Conservation (phyloP, 169 alveolate genomes). For the Babesia ovata region DNA sequence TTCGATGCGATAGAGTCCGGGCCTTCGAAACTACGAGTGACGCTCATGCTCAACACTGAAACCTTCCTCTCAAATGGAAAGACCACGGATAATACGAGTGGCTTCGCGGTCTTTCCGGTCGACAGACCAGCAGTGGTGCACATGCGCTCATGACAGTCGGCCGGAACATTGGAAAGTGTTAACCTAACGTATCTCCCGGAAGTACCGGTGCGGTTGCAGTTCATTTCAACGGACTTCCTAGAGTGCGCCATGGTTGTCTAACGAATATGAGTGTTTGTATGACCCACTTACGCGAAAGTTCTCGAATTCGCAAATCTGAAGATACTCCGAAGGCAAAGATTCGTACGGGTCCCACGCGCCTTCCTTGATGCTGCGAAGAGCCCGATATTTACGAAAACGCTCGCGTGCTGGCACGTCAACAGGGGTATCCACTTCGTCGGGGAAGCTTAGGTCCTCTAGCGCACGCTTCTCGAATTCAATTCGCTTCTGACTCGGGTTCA, state of each 20-base stretch:
- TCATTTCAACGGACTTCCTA: slow-evolving; percentile 10
- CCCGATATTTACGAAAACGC: slow-evolving; percentile 87
- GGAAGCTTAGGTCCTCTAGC: slow-evolving; percentile 74
- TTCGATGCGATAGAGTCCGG: slow-evolving; percentile 80
- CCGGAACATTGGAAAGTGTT: slow-evolving; percentile 38
- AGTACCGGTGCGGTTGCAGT: slow-evolving; percentile 21
- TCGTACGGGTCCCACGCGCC: slow-evolving; percentile 92
- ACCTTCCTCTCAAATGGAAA: slow-evolving; percentile 93
- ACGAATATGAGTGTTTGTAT: slow-evolving; percentile 5
- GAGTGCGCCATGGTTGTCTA: slow-evolving; percentile 62
- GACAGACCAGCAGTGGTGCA: slow-evolving; percentile 12
- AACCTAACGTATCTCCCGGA: slow-evolving; percentile 33
- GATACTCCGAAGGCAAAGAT: slow-evolving; percentile 88
- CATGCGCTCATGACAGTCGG: slow-evolving; percentile 62
- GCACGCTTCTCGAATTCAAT: slow-evolving; percentile 60
- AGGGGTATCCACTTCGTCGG: slow-evolving; percentile 92
- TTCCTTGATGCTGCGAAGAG: slow-evolving; percentile 86
- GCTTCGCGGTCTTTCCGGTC: slow-evolving; percentile 35
- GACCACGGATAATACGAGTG: slow-evolving; percentile 86
- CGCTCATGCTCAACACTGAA: slow-evolving; percentile 86
- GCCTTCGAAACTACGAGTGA: slow-evolving; percentile 73
- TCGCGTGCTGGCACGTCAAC: slow-evolving; percentile 70
- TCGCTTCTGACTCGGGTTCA: slow-evolving; percentile 20
- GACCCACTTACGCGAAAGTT: slow-evolving; percentile 74
- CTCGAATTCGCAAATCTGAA: slow-evolving; percentile 88